These are phyloP conservation scores for Penicillium sp. DNA, from an alignment of 2,329 filamentous ascomycete genomes.

Conservation along the genomic window DNA sequence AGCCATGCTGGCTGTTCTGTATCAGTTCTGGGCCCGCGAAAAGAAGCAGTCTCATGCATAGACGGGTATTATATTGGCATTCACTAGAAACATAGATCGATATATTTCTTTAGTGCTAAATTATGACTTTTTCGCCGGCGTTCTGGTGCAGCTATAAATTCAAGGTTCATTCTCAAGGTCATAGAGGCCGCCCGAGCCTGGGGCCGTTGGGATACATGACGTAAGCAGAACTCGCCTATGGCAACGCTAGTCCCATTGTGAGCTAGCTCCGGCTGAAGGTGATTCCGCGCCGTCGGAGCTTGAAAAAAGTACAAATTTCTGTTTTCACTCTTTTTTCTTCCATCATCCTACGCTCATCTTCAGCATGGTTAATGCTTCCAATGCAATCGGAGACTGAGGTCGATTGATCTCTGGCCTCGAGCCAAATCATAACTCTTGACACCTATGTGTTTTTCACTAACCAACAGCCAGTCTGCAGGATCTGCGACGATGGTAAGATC, in stretches of 20 bases:
- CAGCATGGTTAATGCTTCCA: conserved; percentile 21
- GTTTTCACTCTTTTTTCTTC: conserved; percentile 20
- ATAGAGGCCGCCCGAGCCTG: not conserved
- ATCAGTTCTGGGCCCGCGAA: conserved; percentile 19
- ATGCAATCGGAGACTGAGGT: conserved; percentile 9
- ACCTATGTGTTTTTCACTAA: not conserved
- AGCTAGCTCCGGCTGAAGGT: conserved; percentile 29
- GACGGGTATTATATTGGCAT: not conserved
- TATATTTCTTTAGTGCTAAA: too few relatives aligned
- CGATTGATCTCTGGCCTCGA: not conserved
- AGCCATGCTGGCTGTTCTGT: conserved; percentile 19
- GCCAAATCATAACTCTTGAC: not conserved
- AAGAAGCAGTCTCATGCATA: conserved; percentile 9
- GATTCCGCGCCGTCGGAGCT: conserved; percentile 29
- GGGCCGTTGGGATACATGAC: not conserved
- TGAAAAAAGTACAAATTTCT: conserved; percentile 34
- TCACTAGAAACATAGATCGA: too few relatives aligned
- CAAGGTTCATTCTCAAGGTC: not conserved
- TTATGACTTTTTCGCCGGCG: too few relatives aligned
- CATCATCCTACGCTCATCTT: conserved; percentile 19
- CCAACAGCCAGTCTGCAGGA: conserved; percentile 5
- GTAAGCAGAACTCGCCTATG: conserved; percentile 4
- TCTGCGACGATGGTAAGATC: conserved; percentile 31
- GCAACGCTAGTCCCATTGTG: conserved; percentile 2
- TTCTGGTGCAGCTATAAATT: not conserved